phyloP scores from a whole-genome alignment of 2,329 filamentous ascomycete species.

The Thielaviopsis populi region DNA sequence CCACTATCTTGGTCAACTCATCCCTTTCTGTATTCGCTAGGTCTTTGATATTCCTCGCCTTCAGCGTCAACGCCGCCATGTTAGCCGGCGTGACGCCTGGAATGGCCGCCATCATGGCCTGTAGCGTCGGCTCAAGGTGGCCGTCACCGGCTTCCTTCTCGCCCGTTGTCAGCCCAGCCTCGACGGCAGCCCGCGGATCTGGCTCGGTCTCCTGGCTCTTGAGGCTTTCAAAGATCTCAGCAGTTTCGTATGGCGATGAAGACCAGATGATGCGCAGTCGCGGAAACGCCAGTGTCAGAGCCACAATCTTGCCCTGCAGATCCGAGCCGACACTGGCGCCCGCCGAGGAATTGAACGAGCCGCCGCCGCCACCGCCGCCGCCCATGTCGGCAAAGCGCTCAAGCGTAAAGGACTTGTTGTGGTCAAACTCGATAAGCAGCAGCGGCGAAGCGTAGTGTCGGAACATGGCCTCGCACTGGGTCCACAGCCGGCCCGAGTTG shows the following conservation, averaged over 20 bases:
- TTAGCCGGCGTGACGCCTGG: conserved; percentile 75
- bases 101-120: conserved; percentile 43
- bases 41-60: conserved; percentile 62
- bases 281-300: conserved; percentile 85
- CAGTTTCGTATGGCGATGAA: conserved; percentile 82
- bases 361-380: not conserved
- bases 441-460: conserved; percentile 80
- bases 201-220: conserved; percentile 85
- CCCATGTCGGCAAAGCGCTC: conserved; percentile 55
- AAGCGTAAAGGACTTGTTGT: conserved; percentile 92
- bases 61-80: conserved; percentile 53
- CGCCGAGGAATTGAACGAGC: conserved; percentile 26
- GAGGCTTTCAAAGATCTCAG: conserved; percentile 87
- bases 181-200: conserved; percentile 74
- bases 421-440: conserved; percentile 93
- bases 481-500: conserved; percentile 79
- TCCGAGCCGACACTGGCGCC: conserved; percentile 49
- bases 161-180: conserved; percentile 54
- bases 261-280: conserved; percentile 87
- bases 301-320: conserved; percentile 78
- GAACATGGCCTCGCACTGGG: conserved; percentile 86
- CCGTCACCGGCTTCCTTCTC: conserved; percentile 22
- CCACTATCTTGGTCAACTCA: conserved; percentile 60
- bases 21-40: conserved; percentile 71
- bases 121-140: conserved; percentile 21